Percentiles rank a stretch among this genome's conserved stretches.
phyloP scores from a whole-genome alignment of 108 stramenopile genomes.

The Aurantiochytrium sp. region DNA sequence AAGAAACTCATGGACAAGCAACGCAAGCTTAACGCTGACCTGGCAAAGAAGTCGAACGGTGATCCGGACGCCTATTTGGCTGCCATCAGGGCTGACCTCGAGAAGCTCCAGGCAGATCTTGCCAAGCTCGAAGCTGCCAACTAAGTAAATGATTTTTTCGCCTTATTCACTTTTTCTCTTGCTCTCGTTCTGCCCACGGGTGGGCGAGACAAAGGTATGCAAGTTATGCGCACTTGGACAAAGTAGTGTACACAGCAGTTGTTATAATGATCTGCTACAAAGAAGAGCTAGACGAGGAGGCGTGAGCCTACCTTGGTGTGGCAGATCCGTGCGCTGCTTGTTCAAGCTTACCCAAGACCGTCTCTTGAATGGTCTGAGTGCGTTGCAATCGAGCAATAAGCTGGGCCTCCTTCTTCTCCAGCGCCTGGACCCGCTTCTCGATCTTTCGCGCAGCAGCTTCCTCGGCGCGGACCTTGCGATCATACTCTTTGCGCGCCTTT shows the following conservation, averaged over 20 bases:
- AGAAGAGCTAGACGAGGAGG: too few relatives aligned
- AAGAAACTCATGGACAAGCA: conserved; percentile 47
- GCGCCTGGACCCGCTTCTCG: background rate
- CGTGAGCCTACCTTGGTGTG: too few relatives aligned
- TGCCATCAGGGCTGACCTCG: background rate
- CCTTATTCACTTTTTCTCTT: too few relatives aligned
- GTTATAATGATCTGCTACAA: too few relatives aligned
- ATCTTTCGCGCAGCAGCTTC: background rate
- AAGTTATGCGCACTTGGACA: too few relatives aligned
- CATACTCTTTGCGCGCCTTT: background rate
- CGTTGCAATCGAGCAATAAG: background rate
- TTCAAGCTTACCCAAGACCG: background rate
- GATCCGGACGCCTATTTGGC: background rate
- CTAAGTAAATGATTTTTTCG: too few relatives aligned
- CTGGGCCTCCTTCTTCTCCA: background rate
- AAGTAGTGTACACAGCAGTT: too few relatives aligned
- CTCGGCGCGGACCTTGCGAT: background rate
- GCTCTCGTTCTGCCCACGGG: too few relatives aligned
- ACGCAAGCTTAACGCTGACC: conserved; percentile 43
- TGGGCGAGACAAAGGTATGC: too few relatives aligned
- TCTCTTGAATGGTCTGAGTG: background rate
- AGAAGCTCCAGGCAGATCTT: background rate
- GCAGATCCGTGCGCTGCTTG: background rate
- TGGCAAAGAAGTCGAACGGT: background rate
- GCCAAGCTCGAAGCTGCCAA: background rate